These are phyloP conservation scores for Phaeophleospora eucalypticola DNA, from an alignment of 2,329 filamentous ascomycete genomes.

Conservation along the genomic window DNA sequence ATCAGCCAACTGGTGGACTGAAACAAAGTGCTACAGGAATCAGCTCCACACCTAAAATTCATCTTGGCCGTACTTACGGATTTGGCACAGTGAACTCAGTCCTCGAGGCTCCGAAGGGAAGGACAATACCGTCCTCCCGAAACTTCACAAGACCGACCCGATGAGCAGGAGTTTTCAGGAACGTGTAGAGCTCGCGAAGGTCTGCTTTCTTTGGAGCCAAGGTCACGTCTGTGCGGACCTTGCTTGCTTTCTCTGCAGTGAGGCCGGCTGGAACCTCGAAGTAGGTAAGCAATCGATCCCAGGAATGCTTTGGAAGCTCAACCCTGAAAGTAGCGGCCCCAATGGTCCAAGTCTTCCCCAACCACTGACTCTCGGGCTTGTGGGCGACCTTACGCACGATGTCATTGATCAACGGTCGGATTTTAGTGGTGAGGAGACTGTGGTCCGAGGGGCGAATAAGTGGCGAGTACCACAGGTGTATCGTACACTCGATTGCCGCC, in stretches of 20 bases:
- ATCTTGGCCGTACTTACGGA: conserved; percentile 33
- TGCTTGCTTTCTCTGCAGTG: conserved; percentile 20
- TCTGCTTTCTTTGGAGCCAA: conserved; percentile 31
- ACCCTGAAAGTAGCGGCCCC: conserved; percentile 26
- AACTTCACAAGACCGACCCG: conserved; percentile 33
- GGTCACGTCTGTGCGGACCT: conserved; percentile 29
- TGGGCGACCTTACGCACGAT: conserved; percentile 33
- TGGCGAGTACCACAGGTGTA: conserved; percentile 48
- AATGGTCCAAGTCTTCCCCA: conserved; percentile 34
- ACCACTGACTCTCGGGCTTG: conserved; percentile 25
- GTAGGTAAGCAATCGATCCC: conserved; percentile 29
- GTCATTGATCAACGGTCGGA: conserved; percentile 34
- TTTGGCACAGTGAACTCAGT: conserved; percentile 37
- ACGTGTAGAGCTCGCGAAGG: conserved; percentile 32
- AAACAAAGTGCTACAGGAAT: conserved; percentile 35
- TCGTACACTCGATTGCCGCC: conserved; percentile 32
- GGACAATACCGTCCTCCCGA: conserved; percentile 37
- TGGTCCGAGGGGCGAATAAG: conserved; percentile 28
- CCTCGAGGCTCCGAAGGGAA: conserved; percentile 38
- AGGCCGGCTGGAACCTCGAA: conserved; percentile 28
- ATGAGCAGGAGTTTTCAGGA: conserved; percentile 20
- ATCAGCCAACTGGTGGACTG: conserved; percentile 35
- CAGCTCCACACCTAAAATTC: neutral
- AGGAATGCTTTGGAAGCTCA: conserved; percentile 31
- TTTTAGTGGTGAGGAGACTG: conserved; percentile 18